Conservation (phyloP, 2,329 filamentous ascomycete species). For the Aspergillus tubingensis region DNA sequence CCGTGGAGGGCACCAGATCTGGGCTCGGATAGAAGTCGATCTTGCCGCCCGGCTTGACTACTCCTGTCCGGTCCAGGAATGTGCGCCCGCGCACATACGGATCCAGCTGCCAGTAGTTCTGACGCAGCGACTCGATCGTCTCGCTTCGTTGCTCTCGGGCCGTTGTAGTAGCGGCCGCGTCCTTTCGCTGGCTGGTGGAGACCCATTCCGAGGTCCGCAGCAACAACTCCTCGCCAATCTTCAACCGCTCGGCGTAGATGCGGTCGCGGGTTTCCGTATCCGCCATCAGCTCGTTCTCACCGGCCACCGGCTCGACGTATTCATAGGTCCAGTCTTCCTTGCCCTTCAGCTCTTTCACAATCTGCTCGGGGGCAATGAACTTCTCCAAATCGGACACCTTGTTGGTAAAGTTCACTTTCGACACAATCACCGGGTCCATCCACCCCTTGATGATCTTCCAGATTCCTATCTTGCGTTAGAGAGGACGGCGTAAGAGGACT, state of each 20-base stretch:
- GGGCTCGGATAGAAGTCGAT: slow-evolving; percentile 67
- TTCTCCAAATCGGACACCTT: slow-evolving; percentile 72
- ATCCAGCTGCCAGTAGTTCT: slow-evolving; percentile 87
- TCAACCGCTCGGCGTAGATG: slow-evolving; percentile 63
- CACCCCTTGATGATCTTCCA: slow-evolving; percentile 93
- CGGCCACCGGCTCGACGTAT: slow-evolving; percentile 72
- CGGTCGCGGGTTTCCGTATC: slow-evolving; percentile 62
- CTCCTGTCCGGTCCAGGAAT: slow-evolving; percentile 75
- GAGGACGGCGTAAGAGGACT: background rate
- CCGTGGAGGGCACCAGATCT: slow-evolving; percentile 3
- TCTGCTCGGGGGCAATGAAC: slow-evolving; percentile 68
- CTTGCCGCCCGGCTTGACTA: slow-evolving; percentile 67
- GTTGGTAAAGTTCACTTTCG: slow-evolving; percentile 89
- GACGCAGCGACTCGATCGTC: slow-evolving; percentile 64
- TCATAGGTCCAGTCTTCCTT: slow-evolving; percentile 78
- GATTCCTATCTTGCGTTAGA: slow-evolving; percentile 58
- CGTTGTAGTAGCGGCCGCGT: slow-evolving; percentile 45
- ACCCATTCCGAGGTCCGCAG: slow-evolving; percentile 74
- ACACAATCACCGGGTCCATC: slow-evolving; percentile 93
- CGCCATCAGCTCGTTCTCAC: slow-evolving; percentile 75
- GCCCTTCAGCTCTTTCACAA: slow-evolving; percentile 79
- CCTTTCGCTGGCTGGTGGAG: slow-evolving; percentile 47
- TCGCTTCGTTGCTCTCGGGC: slow-evolving; percentile 60
- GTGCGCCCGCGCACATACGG: slow-evolving; percentile 78
- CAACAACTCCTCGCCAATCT: slow-evolving; percentile 73